These are phyloP conservation scores for Lipomyces mesembrius DNA, from an alignment of 805 yeast species.

Conservation along the genomic window DNA sequence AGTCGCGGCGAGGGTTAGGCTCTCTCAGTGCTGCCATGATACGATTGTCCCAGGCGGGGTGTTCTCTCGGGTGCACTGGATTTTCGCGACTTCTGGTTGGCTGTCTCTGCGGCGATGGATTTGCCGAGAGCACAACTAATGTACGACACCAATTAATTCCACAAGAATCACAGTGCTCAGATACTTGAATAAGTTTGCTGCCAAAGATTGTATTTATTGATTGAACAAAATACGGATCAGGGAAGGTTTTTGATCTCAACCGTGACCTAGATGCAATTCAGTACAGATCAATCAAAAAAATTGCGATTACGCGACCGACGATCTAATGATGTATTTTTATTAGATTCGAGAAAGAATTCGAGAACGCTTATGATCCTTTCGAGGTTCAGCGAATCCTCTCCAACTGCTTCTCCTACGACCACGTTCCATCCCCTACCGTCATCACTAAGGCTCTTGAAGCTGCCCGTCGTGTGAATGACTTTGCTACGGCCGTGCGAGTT, in stretches of 20 bases:
- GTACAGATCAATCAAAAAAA: neutral
- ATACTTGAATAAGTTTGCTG: neutral
- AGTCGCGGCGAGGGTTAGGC: too few species aligned
- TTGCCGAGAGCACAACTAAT: neutral
- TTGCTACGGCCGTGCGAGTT: constrained; percentile 97
- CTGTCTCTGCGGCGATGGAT: constrained; percentile 4
- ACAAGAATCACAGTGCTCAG: neutral
- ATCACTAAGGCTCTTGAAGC: constrained; percentile 95
- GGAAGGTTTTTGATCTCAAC: neutral
- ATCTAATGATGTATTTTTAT: constrained; percentile 14
- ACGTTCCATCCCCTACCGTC: constrained; percentile 97
- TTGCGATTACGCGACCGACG: neutral
- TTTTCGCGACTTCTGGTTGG: constrained; percentile 32
- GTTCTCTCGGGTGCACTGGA: neutral
- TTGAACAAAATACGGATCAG: neutral
- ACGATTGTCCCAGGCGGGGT: neutral
- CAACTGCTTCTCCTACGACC: constrained; percentile 97
- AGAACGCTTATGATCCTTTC: constrained; percentile 84
- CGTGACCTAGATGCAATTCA: neutral
- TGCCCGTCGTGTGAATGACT: constrained; percentile 98
- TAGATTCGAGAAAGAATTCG: constrained; percentile 94
- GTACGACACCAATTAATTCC: neutral
- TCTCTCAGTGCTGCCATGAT: neutral
- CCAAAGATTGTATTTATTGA: neutral
- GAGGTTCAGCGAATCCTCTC: constrained; percentile 92